Evolutionary conservation across 768 basidiomycete species (phyloP), one percentile per base, ranked within the genome.

Genomic region (Russula virescens): DNA sequence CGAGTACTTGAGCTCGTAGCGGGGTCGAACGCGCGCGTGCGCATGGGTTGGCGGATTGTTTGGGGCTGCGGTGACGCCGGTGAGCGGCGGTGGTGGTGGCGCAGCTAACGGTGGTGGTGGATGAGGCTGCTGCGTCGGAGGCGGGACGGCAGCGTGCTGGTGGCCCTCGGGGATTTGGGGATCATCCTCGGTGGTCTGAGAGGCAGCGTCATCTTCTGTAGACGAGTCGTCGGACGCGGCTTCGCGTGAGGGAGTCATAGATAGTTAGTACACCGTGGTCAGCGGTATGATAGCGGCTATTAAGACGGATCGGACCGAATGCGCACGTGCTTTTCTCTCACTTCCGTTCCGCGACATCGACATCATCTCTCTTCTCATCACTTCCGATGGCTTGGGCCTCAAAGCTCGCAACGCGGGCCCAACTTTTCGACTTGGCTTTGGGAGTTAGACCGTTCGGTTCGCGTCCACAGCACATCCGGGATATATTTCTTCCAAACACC

Each of bases 131-230:
- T 75, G 71, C 23, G 76, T 75, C 4, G 75, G 71, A 28, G 75
- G 70, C n/a, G 80, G 73, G 11, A 73, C 72, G 0, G 78, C 72
- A 0, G 78, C 76, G 43, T 77, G 75, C 51, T 31, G 31, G 5
- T 80, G 80, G 52, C 83, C 79, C 68, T 86, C 82, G 3, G 88
- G 88, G 8, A 90, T 76, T 70, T 88, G 85, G 21, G 88, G 88
- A 59, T 92, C 90, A 65, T 92, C 90, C 73, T 92, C 90, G 4
- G 90, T 92, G 0, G 89, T 89, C 68, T 92, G 89, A 6, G 89
- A 92, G 2, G 86, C 85, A 34, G 82, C 84, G 68, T 91, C 81
- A 54, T 82, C 80, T 61, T 81, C 80, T 5, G 80, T 78, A 0
- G 79, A 78, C 1, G 80, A 80, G 38, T 74, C 73, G 31, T 81